phyloP scores from a whole-genome alignment of 2,329 filamentous ascomycete species.

The Pseudogymnoascus sp. region DNA sequence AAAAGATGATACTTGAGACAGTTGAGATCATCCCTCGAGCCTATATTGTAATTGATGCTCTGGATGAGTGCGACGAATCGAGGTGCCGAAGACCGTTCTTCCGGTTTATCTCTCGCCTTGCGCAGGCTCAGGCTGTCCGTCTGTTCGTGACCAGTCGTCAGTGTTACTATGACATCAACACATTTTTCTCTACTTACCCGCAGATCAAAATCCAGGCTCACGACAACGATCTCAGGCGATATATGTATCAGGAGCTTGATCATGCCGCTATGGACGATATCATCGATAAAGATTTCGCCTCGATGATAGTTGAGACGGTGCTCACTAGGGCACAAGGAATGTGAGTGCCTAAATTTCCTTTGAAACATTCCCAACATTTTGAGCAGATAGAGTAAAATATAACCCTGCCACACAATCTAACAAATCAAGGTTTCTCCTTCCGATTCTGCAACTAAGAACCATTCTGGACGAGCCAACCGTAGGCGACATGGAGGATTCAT shows the following conservation, averaged over 20 bases:
- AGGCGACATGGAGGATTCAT: conserved; percentile 23
- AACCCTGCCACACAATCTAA: background rate
- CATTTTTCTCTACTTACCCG: background rate
- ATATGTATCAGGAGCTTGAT: conserved; percentile 16
- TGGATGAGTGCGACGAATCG: background rate
- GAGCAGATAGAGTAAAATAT: background rate
- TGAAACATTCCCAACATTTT: background rate
- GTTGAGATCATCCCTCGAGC: background rate
- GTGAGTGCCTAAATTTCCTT: conserved; percentile 14
- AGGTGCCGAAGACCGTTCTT: background rate
- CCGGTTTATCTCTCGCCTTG: background rate
- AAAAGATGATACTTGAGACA: background rate
- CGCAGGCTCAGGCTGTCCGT: background rate
- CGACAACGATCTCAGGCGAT: conserved; percentile 18
- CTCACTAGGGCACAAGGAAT: conserved; percentile 22
- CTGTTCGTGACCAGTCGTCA: background rate
- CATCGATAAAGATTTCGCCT: conserved; percentile 20
- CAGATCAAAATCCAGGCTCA: conserved; percentile 13
- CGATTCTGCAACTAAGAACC: conserved; percentile 25
- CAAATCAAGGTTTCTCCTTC: conserved; percentile 21
- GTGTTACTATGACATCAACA: background rate
- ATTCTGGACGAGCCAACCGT: conserved; percentile 25
- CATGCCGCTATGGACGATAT: conserved; percentile 16
- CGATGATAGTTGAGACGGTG: conserved; percentile 21
- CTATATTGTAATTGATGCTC: background rate